phyloP scores from a whole-genome alignment of 306 rosid species.

The Rosa lucieae region DNA sequence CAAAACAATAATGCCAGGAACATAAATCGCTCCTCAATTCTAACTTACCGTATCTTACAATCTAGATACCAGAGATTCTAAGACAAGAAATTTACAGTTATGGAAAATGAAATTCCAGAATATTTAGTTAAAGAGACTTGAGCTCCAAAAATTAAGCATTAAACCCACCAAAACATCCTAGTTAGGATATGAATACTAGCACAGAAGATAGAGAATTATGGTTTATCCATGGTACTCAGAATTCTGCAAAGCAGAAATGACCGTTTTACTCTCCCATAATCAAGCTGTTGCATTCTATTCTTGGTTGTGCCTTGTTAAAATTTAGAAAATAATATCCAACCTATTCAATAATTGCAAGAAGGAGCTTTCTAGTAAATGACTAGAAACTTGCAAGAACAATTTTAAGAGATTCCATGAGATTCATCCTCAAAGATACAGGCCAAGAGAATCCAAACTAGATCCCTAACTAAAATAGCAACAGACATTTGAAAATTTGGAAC shows the following conservation, averaged over 20 bases:
- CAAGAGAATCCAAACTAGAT: conserved; percentile 1
- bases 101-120: not conserved
- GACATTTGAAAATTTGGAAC: not conserved
- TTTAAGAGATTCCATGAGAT: not conserved
- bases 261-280: not conserved
- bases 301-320: not conserved
- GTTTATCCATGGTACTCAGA: not conserved
- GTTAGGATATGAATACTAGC: not conserved
- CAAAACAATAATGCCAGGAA: not conserved
- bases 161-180: not conserved
- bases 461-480: not conserved
- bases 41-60: not conserved
- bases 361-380: not conserved
- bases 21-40: not conserved
- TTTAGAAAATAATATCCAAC: not conserved
- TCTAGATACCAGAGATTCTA: not conserved
- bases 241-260: not conserved
- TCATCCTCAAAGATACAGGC: not conserved
- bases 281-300: not conserved
- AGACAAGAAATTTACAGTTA: not conserved
- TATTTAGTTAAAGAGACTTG: not conserved
- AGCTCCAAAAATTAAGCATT: not conserved
- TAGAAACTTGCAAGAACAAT: not conserved
- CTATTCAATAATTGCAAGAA: not conserved
- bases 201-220: not conserved